Evolutionary conservation across 2,329 filamentous ascomycete species (phyloP).

Genomic region (Amesomyces nigricolor): DNA sequence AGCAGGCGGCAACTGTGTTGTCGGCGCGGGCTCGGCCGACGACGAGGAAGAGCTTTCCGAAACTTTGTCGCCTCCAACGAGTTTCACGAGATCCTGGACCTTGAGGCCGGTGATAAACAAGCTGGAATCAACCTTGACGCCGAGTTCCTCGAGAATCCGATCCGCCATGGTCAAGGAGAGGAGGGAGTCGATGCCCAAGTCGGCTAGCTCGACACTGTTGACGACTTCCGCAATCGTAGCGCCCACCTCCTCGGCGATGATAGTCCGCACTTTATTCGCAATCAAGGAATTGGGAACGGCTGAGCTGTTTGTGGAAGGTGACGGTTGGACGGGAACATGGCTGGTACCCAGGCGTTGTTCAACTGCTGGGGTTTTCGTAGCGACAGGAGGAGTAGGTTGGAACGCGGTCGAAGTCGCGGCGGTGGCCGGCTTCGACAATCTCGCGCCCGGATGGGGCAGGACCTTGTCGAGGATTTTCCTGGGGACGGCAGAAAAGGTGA

Average conservation of each 20-base stretch:
- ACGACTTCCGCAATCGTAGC: conserved; percentile 40
- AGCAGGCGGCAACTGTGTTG: neutral
- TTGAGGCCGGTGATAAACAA: conserved; percentile 48
- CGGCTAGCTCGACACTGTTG: conserved; percentile 49
- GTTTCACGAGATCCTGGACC: conserved; percentile 44
- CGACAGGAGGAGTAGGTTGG: too few species aligned
- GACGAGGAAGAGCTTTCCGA: neutral
- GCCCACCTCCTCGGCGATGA: conserved; percentile 49
- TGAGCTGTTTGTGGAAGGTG: too few species aligned
- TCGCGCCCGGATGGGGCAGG: too few species aligned
- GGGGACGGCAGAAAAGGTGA: too few species aligned
- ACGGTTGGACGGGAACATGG: too few species aligned
- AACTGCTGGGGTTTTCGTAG: too few species aligned
- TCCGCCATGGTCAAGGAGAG: conserved; percentile 51
- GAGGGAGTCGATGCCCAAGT: conserved; percentile 54
- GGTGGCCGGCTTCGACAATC: too few species aligned
- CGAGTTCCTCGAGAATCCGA: conserved; percentile 43
- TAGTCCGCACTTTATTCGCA: neutral
- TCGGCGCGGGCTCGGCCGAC: neutral
- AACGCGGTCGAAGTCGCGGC: too few species aligned
- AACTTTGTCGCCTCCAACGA: neutral
- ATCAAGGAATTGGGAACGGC: neutral
- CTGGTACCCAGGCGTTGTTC: too few species aligned
- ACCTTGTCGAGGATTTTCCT: too few species aligned
- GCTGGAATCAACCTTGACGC: conserved; percentile 48